These are phyloP conservation scores for Strigomonas galati DNA, from an alignment of 208 protist species.

Conservation along the genomic window DNA sequence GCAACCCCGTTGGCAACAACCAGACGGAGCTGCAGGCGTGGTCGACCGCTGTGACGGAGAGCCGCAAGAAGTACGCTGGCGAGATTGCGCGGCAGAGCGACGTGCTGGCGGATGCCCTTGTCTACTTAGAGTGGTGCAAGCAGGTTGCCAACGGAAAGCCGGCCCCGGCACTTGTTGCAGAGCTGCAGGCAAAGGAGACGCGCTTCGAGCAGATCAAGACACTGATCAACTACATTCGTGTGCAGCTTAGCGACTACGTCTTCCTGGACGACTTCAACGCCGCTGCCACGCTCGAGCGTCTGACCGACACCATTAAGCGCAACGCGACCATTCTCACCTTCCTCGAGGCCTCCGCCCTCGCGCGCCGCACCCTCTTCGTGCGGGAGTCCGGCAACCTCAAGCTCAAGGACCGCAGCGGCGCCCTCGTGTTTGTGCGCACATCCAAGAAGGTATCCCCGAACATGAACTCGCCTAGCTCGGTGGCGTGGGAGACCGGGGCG, in stretches of 20 bases:
- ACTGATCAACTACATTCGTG: constrained; percentile 62
- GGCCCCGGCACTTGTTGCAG: constrained; percentile 35
- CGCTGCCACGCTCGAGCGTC: constrained; percentile 23
- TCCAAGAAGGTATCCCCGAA: constrained; percentile 71
- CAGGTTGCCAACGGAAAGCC: constrained; percentile 35
- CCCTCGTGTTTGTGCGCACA: constrained; percentile 85
- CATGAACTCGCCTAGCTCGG: constrained; percentile 31
- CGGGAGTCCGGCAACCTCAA: constrained; percentile 65
- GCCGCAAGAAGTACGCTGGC: constrained; percentile 61
- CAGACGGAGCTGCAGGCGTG: constrained; percentile 19
- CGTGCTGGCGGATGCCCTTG: constrained; percentile 70
- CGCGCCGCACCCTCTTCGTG: constrained; percentile 63
- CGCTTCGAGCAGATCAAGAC: constrained; percentile 52
- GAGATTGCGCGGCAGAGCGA: constrained; percentile 73
- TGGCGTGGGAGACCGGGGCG: constrained; percentile 61
- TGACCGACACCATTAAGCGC: constrained; percentile 33
- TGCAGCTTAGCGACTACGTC: constrained; percentile 82
- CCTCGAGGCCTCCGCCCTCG: constrained; percentile 51
- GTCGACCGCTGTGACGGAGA: constrained; percentile 37
- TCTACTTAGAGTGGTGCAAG: constrained; percentile 77
- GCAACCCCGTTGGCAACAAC: constrained; percentile 25
- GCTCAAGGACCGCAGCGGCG: constrained; percentile 49
- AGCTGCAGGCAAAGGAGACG: constrained; percentile 50
- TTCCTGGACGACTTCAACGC: constrained; percentile 67
- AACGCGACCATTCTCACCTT: constrained; percentile 75